A percentile compares a stretch with the other conserved stretches of the same genome.
These are phyloP conservation scores for Ophiocordyceps camponoti-leonardi DNA, from an alignment of 2,329 filamentous ascomycete species.

Conservation along the genomic window DNA sequence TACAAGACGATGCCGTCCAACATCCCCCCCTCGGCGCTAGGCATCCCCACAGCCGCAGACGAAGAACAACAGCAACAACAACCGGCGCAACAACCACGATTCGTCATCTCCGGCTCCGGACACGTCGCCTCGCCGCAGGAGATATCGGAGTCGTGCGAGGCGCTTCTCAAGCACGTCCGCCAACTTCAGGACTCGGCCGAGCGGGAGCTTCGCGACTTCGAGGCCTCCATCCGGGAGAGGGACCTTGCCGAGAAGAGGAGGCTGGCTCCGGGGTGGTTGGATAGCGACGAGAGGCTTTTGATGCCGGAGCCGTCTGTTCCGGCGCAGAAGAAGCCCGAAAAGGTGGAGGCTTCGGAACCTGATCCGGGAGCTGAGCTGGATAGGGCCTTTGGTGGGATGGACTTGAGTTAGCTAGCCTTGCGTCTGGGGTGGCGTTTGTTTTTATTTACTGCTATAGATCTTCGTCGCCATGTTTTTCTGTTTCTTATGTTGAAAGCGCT, in stretches of 20 bases:
- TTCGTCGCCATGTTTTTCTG: no score
- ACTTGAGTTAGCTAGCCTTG: background rate
- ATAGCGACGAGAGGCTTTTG: constrained; percentile 52
- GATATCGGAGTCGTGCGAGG: constrained; percentile 66
- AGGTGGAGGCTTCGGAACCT: background rate
- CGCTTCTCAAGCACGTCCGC: constrained; percentile 59
- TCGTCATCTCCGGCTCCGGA: constrained; percentile 62
- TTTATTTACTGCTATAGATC: no score
- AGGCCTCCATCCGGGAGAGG: constrained; percentile 44
- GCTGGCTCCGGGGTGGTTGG: constrained; percentile 66
- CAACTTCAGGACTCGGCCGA: constrained; percentile 52
- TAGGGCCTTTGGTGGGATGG: background rate
- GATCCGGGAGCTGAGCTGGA: background rate
- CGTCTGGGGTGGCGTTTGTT: no score
- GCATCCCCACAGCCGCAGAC: constrained; percentile 19
- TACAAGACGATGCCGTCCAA: constrained; percentile 83
- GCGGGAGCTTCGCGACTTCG: constrained; percentile 49
- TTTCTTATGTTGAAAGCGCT: no score
- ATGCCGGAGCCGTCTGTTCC: constrained; percentile 41
- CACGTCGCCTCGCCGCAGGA: constrained; percentile 76
- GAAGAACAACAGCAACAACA: constrained; percentile 11
- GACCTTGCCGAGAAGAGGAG: constrained; percentile 67
- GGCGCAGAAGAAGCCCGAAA: constrained; percentile 7
- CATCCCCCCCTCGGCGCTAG: constrained; percentile 38
- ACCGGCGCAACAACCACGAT: constrained; percentile 42